Evolutionary conservation across 306 rosid genomes (phyloP).

Genomic region (Luffa acutangula): DNA sequence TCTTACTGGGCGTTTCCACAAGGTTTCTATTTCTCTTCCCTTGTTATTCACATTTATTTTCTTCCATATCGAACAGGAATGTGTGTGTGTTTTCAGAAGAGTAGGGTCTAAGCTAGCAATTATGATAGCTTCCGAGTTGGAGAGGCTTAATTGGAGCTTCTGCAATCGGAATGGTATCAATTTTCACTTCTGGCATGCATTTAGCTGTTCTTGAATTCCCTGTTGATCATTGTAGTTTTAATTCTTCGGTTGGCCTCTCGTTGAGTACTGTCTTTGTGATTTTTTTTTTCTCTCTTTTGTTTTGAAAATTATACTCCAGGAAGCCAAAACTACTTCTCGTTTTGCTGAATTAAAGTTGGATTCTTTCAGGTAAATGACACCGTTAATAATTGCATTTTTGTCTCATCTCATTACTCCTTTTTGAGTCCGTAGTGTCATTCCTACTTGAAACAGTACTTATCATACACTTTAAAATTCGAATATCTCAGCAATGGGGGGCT

Average conservation of each 20-base stretch:
- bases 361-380: conserved; percentile 20
- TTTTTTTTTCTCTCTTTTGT: not conserved
- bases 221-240: not conserved
- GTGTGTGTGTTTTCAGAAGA: not conserved
- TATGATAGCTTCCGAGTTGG: not conserved
- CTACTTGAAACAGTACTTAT: conserved; percentile 2
- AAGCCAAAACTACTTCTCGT: conserved; percentile 29
- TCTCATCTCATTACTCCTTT: not conserved
- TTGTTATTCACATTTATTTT: not conserved
- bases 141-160: not conserved
- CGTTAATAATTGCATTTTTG: not conserved
- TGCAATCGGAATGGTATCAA: not conserved
- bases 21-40: conserved; percentile 20
- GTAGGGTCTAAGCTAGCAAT: not conserved
- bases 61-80: not conserved
- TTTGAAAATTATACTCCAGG: conserved; percentile 14
- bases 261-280: not conserved
- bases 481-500: conserved; percentile 19
- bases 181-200: not conserved
- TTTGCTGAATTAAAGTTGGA: conserved; percentile 28
- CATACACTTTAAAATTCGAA: not conserved
- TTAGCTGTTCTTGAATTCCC: not conserved
- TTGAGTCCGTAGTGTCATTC: not conserved
- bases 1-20: conserved; percentile 51
- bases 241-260: not conserved